Base-by-base conservation (phyloP, 2,329 filamentous ascomycete genomes). In the Byssoonygena ceratinophila region DNA sequence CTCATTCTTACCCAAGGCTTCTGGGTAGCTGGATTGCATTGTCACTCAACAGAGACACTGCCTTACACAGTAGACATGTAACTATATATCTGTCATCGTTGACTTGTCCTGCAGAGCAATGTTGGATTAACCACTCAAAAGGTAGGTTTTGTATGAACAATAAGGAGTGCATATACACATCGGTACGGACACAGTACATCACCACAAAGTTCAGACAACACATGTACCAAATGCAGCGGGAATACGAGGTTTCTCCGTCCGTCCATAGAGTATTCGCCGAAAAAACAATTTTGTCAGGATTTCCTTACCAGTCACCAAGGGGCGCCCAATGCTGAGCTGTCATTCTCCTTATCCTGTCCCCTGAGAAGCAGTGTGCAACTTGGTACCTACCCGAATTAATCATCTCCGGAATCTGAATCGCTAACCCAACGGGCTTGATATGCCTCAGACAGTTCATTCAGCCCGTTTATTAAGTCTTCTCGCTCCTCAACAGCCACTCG, bases 381-480 rank as follows among this genome's bases (percentile, higher is more conserved):
- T 34, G 25, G 20, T 8, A n/a, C 3, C 16, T 32, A n/a, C 16
- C n/a, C 12, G 8, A 50, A 32, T 41, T 46, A 37, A 56, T 74
- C 71, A 55, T 72, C 68, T 14, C 68, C 70, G 40, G 66, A 67
- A 29, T 74, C 72, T 18, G 66, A 69, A 50, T 82, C 87, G 61
- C 84, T 88, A 11, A 81, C 82, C 86, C 87, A 95, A 1, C 88
- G 88, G 56, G 92, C 87, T 59, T 87, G 82, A 66, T 96, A 97
- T 55, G 86, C 86, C 63, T 95, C 90, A 1, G 85, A 84, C 61
- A 97, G 82, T 55, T 86, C 84, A 22, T 85, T 82, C 36, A 98
- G 74, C 11, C 85, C 82, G 63, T 94, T 92, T 43, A 81, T 80
- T n/a, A 97, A 74, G 1, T 76, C 75, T 68, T 98, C 92, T 39